Evolutionary conservation across 2,329 filamentous ascomycete genomes (phyloP).

Genomic region (Pseudopyrenochaeta lycopersici): DNA sequence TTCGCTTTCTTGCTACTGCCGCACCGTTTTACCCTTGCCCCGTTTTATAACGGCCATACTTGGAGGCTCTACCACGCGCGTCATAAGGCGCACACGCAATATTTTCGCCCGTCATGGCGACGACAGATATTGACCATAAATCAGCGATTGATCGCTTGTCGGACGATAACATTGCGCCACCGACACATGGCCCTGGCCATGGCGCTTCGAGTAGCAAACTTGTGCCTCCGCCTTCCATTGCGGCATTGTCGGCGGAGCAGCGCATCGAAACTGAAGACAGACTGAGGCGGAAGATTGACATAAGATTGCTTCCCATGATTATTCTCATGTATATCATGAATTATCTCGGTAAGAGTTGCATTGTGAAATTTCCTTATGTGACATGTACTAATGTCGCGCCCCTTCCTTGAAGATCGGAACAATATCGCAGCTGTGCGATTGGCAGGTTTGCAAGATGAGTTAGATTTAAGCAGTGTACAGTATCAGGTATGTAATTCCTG

Average conservation of each 20-base stretch:
- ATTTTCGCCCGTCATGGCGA: constrained; percentile 24
- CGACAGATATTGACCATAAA: constrained; percentile 30
- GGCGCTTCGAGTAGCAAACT: constrained; percentile 29
- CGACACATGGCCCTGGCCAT: constrained; percentile 21
- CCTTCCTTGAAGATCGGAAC: constrained; percentile 61
- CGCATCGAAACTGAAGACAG: constrained; percentile 64
- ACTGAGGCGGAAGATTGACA: constrained; percentile 75
- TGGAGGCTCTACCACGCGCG: constrained; percentile 2
- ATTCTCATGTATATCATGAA: constrained; percentile 81
- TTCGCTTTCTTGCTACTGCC: background rate
- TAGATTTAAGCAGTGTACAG: constrained; percentile 64
- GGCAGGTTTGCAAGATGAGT: constrained; percentile 67
- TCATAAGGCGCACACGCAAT: background rate
- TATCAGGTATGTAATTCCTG: constrained; percentile 64
- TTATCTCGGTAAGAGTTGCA: constrained; percentile 58
- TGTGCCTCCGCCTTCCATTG: constrained; percentile 45
- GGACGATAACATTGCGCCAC: constrained; percentile 28
- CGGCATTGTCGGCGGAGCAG: constrained; percentile 60
- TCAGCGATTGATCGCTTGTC: constrained; percentile 29
- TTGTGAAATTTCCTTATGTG: background rate
- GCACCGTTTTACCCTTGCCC: background rate
- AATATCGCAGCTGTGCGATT: constrained; percentile 74
- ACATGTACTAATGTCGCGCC: background rate
- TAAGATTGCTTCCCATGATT: constrained; percentile 72
- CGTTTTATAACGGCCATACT: background rate